Base-by-base conservation (phyloP, 441 rosid genomes). In the Populus trichocarpa region DNA sequence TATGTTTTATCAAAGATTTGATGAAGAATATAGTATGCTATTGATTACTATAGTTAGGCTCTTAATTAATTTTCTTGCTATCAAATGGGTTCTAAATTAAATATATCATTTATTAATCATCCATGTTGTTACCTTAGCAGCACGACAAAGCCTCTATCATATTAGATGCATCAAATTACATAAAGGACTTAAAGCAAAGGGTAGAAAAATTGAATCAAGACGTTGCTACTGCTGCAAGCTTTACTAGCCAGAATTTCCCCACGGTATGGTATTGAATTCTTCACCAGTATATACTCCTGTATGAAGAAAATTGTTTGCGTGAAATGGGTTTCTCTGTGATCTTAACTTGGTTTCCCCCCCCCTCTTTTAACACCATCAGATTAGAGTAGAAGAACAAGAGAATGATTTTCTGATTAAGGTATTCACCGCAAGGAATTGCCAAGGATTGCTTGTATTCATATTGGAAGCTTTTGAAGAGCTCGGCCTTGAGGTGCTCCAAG, bases 401-500 rank as follows among this genome's bases (percentile, higher is more conserved):
- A 87, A 84, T 57, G 92, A 92, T 53, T 89, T 88, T 76, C 81
- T 87, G 72, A 88, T 93, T 69, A 86, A 93, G 65, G 89, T 93
- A 68, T 82, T 74, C 75, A 85, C 91, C 77, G 84, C 83, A 70
- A 86, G 87, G 79, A 87, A 85, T 67, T 85, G 92, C 26, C 87
- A 86, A 1, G 96, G 96, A 25, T 79, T 92, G 85, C 91, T 93
- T 73, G 97, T 93, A 73, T 87, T 88, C 73, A 80, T 93, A 50
- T 84, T 93, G 63, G 91, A 93, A 89, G 90, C 91, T 25, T 92
- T 93, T 81, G 94, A 93, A 46, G 88, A 89, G 67, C 86, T 93
- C 84, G 90, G 94, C 64, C 95, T 93, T 23, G 87, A 89, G 64
- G 87, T 93, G 74, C 87, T 84, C 75, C 92, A 93, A 82, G 98